These are phyloP conservation scores for Orbilia ellipsospora DNA, from an alignment of 2,329 filamentous ascomycete species.

Conservation along the genomic window DNA sequence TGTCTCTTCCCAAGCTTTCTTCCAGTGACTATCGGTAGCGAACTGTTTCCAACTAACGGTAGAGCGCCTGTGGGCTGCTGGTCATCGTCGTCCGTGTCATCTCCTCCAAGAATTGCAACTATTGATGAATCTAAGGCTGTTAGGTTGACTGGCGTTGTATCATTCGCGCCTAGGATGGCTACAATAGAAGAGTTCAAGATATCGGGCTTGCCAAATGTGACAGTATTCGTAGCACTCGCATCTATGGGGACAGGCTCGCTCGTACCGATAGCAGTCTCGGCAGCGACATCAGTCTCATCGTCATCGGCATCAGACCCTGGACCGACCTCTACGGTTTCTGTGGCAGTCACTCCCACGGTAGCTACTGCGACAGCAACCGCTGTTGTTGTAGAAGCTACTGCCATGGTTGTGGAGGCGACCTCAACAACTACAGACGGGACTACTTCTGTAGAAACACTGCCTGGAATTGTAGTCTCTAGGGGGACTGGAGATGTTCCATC, in stretches of 20 bases:
- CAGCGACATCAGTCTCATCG: conserved; percentile 12
- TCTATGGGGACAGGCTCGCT: conserved; percentile 23
- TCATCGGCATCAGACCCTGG: not conserved
- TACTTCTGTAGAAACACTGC: not conserved
- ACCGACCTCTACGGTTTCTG: conserved; percentile 31
- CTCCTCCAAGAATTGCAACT: conserved; percentile 13
- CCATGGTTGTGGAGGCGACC: conserved; percentile 36
- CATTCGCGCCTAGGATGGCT: conserved; percentile 24
- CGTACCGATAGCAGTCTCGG: conserved; percentile 18
- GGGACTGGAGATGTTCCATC: not conserved
- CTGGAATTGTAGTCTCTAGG: not conserved
- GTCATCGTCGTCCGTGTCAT: not conserved
- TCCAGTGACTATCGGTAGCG: conserved; percentile 24
- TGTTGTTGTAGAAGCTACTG: conserved; percentile 37
- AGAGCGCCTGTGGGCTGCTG: conserved; percentile 1
- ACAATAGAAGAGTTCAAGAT: conserved; percentile 25
- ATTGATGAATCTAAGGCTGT: conserved; percentile 22
- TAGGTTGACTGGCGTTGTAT: conserved; percentile 20
- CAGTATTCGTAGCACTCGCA: not conserved
- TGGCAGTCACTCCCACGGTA: conserved; percentile 33
- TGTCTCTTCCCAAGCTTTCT: conserved; percentile 27
- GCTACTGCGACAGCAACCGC: conserved; percentile 24
- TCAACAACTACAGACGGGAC: conserved; percentile 8
- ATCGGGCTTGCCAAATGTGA: not conserved
- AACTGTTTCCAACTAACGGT: conserved; percentile 18